Percentiles rank a stretch among this genome's conserved stretches.
phyloP scores from a whole-genome alignment of 441 rosid species.

The Hypseocharis bilobata region DNA sequence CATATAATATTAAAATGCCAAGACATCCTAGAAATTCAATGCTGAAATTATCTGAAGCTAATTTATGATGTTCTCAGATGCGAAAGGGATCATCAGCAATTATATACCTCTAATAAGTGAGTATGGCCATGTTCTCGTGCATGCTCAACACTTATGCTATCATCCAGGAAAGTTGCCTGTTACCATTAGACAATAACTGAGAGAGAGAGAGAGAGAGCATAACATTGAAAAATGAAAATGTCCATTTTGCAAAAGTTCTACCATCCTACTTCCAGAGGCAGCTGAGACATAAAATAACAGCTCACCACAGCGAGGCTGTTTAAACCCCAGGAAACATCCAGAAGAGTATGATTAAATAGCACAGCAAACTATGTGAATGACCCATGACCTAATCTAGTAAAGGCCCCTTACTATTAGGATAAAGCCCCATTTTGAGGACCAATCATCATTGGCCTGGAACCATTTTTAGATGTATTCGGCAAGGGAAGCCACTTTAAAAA shows the following conservation, averaged over 20 bases:
- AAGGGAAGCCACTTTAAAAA: not conserved
- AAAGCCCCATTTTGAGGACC: not conserved
- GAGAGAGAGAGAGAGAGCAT: too few relatives aligned
- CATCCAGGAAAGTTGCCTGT: slow-evolving; percentile 78
- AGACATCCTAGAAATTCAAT: slow-evolving; percentile 4
- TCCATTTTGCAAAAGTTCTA: not conserved
- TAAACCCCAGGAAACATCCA: not conserved
- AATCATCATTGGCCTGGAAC: not conserved
- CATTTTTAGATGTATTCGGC: not conserved
- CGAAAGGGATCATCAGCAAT: slow-evolving; percentile 13
- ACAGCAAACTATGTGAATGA: not conserved
- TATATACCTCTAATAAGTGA: slow-evolving; percentile 56
- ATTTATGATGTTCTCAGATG: not conserved
- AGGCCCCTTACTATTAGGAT: not conserved
- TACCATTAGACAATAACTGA: too few relatives aligned
- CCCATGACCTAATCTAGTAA: not conserved
- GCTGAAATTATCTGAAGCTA: slow-evolving; percentile 5
- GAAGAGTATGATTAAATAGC: not conserved
- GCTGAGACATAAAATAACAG: not conserved
- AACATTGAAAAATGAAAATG: not conserved
- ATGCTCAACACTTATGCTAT: slow-evolving; percentile 49
- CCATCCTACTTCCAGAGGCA: not conserved
- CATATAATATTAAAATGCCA: not conserved
- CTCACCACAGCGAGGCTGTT: too few relatives aligned
- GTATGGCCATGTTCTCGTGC: slow-evolving; percentile 62